phyloP scores from a whole-genome alignment of 179 eudicot species.

The Dionaea muscipula region DNA sequence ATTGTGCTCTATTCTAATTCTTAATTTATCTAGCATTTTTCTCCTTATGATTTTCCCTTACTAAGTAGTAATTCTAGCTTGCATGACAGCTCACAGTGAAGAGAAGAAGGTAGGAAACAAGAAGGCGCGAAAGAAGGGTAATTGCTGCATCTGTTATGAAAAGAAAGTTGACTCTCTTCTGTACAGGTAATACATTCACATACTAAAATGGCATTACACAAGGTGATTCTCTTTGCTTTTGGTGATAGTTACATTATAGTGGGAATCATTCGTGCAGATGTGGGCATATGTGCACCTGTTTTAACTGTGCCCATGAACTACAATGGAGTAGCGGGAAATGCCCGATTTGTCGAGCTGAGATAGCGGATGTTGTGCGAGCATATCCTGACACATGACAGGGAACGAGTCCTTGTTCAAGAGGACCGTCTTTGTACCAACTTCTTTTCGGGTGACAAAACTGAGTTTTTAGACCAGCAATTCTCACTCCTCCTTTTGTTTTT shows the following conservation, averaged over 20 bases:
- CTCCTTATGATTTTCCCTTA: neutral
- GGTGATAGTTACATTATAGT: neutral
- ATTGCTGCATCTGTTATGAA: constrained; percentile 51
- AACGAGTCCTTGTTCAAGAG: constrained; percentile 6
- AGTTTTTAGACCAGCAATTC: neutral
- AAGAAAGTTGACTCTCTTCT: constrained; percentile 54
- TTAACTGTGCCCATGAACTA: constrained; percentile 51
- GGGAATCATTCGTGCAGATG: constrained; percentile 30
- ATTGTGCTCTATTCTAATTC: no score
- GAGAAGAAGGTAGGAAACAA: constrained; percentile 9
- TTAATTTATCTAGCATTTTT: neutral
- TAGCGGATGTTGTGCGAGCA: constrained; percentile 55
- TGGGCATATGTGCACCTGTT: constrained; percentile 92
- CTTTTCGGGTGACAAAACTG: neutral
- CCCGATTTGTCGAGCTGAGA: constrained; percentile 55
- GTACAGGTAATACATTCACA: constrained; percentile 48
- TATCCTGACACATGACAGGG: constrained; percentile 14
- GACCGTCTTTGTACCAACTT: constrained; percentile 1
- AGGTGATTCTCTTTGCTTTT: neutral
- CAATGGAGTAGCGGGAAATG: constrained; percentile 52
- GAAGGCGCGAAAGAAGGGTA: constrained; percentile 19
- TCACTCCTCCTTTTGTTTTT: neutral
- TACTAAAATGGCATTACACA: no score
- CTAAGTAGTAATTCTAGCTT: no score
- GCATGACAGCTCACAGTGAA: constrained; percentile 14